A percentile compares a stretch with the other conserved stretches of the same genome.
phyloP scores from a whole-genome alignment of 2,329 filamentous ascomycete species.

The Stagonosporopsis vannaccii region DNA sequence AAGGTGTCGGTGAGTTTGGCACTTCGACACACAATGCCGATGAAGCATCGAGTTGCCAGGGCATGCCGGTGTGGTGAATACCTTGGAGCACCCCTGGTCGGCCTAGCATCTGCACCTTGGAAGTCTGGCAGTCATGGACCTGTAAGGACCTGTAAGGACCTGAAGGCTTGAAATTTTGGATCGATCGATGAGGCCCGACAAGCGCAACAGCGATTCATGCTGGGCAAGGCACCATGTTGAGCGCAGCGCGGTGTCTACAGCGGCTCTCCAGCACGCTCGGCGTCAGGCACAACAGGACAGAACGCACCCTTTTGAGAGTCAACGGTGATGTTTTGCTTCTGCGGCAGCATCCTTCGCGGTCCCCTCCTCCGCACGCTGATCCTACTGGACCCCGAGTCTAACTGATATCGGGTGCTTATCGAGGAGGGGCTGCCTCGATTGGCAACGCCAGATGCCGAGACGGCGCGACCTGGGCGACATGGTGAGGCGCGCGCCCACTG shows the following conservation, averaged over 20 bases:
- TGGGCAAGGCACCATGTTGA: constrained; percentile 9
- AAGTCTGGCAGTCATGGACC: constrained; percentile 17
- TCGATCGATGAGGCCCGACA: constrained; percentile 25
- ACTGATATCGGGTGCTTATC: constrained; percentile 40
- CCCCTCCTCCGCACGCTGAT: constrained; percentile 32
- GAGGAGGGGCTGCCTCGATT: constrained; percentile 34
- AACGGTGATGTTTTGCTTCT: constrained; percentile 31
- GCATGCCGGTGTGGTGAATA: constrained; percentile 35
- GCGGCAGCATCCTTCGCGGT: constrained; percentile 24
- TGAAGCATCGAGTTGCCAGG: constrained; percentile 24
- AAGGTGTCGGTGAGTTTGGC: constrained; percentile 42
- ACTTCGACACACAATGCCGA: constrained; percentile 25
- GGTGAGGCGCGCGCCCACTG: constrained; percentile 27
- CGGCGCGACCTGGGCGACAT: constrained; percentile 13
- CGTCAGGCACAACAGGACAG: constrained; percentile 1
- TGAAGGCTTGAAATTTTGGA: constrained; percentile 24
- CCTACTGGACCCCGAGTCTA: constrained; percentile 28
- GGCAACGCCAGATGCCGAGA: constrained; percentile 29
- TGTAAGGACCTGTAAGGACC: constrained; percentile 20
- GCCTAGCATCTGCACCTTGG: constrained; percentile 9
- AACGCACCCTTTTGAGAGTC: constrained; percentile 7
- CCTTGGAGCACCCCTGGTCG: constrained; percentile 17
- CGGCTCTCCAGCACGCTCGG: not conserved
- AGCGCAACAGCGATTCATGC: constrained; percentile 13
- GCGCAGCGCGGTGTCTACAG: constrained; percentile 5